phyloP scores from a whole-genome alignment of 2,329 filamentous ascomycete genomes.

The Phaeoacremonium minimum region DNA sequence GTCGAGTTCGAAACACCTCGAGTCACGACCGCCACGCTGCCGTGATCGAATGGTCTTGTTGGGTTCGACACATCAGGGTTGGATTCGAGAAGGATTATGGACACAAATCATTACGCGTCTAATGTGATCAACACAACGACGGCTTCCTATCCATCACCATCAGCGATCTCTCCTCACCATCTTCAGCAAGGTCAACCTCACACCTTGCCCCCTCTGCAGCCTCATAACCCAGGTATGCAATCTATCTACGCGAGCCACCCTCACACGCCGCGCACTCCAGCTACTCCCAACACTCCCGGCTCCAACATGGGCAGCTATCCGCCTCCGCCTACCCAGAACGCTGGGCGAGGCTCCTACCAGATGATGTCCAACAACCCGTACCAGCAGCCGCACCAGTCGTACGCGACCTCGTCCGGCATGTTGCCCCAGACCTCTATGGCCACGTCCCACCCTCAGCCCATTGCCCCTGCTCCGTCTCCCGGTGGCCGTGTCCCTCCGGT shows the following conservation, averaged over 20 bases:
- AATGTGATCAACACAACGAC: conserved; percentile 23
- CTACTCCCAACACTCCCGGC: conserved; percentile 59
- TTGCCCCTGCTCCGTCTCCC: conserved; percentile 64
- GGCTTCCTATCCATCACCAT: conserved; percentile 20
- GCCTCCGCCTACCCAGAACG: conserved; percentile 37
- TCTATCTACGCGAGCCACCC: conserved; percentile 54
- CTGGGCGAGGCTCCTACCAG: conserved; percentile 44
- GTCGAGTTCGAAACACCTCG: too few relatives aligned
- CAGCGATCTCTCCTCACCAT: conserved; percentile 17
- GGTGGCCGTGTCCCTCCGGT: conserved; percentile 54
- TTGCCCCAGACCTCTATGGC: conserved; percentile 64
- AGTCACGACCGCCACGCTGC: too few relatives aligned
- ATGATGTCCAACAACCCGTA: conserved; percentile 51
- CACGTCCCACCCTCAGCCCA: conserved; percentile 69
- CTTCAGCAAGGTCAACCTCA: conserved; percentile 17
- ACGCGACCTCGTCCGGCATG: conserved; percentile 54
- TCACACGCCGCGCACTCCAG: conserved; percentile 58
- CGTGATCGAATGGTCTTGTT: conserved; percentile 11
- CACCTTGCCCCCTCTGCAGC: conserved; percentile 28
- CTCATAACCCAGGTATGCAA: conserved; percentile 43
- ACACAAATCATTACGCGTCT: conserved; percentile 20
- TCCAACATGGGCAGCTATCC: conserved; percentile 53
- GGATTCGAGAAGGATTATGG: conserved; percentile 18
- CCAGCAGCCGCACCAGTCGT: conserved; percentile 48
- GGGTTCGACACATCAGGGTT: conserved; percentile 10